These are phyloP conservation scores for Entophlyctis luteolus DNA, from an alignment of 192 early-diverging fungal species.

Conservation along the genomic window DNA sequence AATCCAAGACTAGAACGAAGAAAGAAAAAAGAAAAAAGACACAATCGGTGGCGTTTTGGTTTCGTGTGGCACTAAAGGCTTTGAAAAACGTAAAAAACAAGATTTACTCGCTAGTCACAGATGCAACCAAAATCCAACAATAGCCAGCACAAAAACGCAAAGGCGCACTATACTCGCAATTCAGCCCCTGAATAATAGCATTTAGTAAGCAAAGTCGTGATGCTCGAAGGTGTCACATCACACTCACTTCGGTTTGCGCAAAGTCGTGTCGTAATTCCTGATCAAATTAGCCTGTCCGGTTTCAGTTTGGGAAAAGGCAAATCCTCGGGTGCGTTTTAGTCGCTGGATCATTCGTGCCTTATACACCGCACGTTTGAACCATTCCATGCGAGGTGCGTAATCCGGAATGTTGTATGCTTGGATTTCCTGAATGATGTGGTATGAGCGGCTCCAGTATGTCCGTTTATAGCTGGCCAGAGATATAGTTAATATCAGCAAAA, in stretches of 20 bases:
- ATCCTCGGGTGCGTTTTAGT: constrained; percentile 86
- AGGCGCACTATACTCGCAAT: too few relatives aligned
- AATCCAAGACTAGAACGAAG: too few relatives aligned
- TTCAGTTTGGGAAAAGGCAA: constrained; percentile 97
- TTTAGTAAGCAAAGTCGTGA: neutral
- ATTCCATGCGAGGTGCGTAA: constrained; percentile 93
- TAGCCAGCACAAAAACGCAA: too few relatives aligned
- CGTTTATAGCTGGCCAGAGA: constrained; percentile 66
- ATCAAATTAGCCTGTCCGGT: constrained; percentile 84
- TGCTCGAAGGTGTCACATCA: neutral
- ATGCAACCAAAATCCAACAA: too few relatives aligned
- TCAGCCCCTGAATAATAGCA: neutral
- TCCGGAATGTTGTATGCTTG: constrained; percentile 99
- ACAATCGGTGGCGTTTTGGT: too few relatives aligned
- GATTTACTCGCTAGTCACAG: too few relatives aligned
- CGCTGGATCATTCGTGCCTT: constrained; percentile 88
- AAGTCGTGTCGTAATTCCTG: constrained; percentile 72
- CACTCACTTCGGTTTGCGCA: constrained; percentile 50
- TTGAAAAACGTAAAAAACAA: too few relatives aligned
- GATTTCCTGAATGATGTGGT: constrained; percentile 99
- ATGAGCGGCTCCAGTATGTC: constrained; percentile 77
- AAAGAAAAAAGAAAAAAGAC: too few relatives aligned
- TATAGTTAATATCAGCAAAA: neutral
- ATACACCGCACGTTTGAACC: constrained; percentile 97
- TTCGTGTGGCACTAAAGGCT: too few relatives aligned